phyloP scores from a whole-genome alignment of 2,329 filamentous ascomycete genomes.

The Plenodomus biglobosus region DNA sequence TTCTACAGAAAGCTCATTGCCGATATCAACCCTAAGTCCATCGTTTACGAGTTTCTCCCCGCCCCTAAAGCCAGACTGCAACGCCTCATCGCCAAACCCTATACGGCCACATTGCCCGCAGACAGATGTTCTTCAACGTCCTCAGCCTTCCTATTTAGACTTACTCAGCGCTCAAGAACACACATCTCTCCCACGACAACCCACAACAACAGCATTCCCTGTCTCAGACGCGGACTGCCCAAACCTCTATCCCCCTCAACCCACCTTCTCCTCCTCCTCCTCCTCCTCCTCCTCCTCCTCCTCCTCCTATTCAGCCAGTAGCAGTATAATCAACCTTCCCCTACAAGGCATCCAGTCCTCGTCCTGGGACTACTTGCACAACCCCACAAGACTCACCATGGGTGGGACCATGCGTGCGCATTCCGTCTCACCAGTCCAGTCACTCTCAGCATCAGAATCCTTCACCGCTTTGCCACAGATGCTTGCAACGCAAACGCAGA shows the following conservation, averaged over 20 bases:
- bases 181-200: background rate
- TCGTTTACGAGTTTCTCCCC: background rate
- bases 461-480: background rate
- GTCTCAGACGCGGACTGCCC: no score
- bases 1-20: background rate
- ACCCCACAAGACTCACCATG: background rate
- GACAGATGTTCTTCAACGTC: background rate
- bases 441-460: background rate
- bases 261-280: no score
- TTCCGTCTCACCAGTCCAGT: background rate
- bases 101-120: background rate
- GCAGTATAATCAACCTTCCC: no score
- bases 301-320: no score
- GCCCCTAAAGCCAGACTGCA: background rate
- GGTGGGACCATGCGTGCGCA: background rate
- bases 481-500: background rate
- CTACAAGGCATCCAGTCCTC: constrained; percentile 9
- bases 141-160: background rate
- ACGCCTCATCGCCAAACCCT: background rate
- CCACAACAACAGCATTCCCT: constrained; percentile 13
- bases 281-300: no score
- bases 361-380: background rate
- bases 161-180: background rate
- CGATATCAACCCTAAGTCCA: background rate
- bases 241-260: no score